Evolutionary conservation across 495 filamentous ascomycete species (phyloP).

Genomic region (Extremus antarcticus): DNA sequence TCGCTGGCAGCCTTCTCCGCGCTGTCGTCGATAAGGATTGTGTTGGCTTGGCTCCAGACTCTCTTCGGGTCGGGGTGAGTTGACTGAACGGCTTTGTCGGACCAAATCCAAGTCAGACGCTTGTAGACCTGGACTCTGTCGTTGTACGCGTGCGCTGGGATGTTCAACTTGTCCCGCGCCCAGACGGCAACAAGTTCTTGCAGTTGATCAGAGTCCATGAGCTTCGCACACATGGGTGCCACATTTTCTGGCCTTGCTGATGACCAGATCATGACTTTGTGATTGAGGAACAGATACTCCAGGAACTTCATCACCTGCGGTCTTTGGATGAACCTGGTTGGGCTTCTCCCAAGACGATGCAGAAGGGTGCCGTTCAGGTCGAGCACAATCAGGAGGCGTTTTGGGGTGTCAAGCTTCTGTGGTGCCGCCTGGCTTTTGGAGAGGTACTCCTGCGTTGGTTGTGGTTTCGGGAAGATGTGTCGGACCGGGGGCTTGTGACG

Average conservation of each 20-base stretch:
- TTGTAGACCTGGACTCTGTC: constrained; percentile 82
- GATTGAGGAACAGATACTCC: constrained; percentile 49
- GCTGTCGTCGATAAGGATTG: constrained; percentile 80
- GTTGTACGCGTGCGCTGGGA: constrained; percentile 51
- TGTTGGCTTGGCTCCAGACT: constrained; percentile 72
- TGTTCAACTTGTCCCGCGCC: constrained; percentile 68
- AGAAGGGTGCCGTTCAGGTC: constrained; percentile 91
- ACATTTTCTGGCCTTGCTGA: constrained; percentile 68
- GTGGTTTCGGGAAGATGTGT: not conserved
- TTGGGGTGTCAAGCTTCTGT: constrained; percentile 20
- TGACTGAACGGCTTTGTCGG: constrained; percentile 38
- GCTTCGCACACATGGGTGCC: constrained; percentile 42
- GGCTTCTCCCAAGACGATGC: constrained; percentile 45
- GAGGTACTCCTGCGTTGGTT: not conserved
- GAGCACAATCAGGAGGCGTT: constrained; percentile 63
- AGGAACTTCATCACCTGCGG: constrained; percentile 57
- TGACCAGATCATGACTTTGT: constrained; percentile 83
- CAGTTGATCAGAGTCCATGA: constrained; percentile 38
- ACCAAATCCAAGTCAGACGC: constrained; percentile 62
- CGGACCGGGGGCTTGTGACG: not conserved
- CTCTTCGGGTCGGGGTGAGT: constrained; percentile 36
- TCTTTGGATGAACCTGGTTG: constrained; percentile 49
- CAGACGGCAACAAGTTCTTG: constrained; percentile 54
- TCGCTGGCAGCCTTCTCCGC: constrained; percentile 66
- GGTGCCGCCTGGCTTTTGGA: not conserved